Conservation (phyloP, 345 rosid genomes). For the Sonneratia caseolaris region DNA sequence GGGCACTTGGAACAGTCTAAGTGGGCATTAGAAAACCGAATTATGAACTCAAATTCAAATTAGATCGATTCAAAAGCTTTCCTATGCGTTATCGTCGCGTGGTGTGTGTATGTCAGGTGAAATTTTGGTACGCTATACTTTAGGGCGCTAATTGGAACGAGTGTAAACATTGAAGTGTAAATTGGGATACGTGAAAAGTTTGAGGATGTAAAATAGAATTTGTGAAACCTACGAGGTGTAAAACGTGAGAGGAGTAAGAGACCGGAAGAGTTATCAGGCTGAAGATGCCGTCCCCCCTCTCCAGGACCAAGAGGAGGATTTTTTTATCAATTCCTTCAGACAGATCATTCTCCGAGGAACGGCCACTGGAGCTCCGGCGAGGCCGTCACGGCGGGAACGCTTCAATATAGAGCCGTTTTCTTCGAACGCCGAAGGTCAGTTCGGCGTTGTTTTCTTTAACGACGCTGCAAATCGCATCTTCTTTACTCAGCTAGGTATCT, state of each 20-base stretch:
- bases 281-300: not conserved
- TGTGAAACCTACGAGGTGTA: not conserved
- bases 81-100: too few species aligned
- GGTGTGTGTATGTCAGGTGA: too few species aligned
- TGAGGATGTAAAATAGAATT: not conserved
- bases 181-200: not conserved
- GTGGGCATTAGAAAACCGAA: too few species aligned
- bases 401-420: not conserved
- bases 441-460: not conserved
- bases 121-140: too few species aligned
- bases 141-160: not conserved
- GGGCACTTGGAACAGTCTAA: too few species aligned
- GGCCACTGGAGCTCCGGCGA: conserved; percentile 4
- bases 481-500: not conserved
- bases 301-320: not conserved
- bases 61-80: too few species aligned
- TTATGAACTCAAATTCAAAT: too few species aligned
- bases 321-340: not conserved
- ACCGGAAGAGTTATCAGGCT: not conserved
- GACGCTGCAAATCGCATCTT: not conserved
- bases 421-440: not conserved
- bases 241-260: not conserved
- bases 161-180: not conserved
- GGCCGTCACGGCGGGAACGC: not conserved
- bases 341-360: not conserved